Base-by-base conservation (phyloP, 2,329 filamentous ascomycete genomes). In the Domatiomyces catenatus region DNA sequence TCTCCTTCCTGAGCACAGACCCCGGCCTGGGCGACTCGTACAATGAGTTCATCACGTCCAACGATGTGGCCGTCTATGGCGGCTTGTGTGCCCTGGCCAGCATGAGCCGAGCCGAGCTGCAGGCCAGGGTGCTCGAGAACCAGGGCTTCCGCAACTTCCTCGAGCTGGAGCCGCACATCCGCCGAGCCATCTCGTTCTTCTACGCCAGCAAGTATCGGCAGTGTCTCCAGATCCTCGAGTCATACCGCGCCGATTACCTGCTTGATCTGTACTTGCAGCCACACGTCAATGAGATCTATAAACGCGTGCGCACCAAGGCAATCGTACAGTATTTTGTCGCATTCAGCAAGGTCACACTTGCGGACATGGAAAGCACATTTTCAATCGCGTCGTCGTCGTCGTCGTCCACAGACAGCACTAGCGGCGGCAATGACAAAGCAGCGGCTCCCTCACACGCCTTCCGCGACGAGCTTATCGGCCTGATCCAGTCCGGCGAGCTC, bases 271-370 rank as follows among this genome's bases (percentile, higher is more conserved):
- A 94, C 64, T 76, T 98, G 5, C 81, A 85, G 52, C 78, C 75
- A 54, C 85, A 94, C 57, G 72, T 95, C 17, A 63, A 75, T 39
- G 68, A 71, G 1, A 72, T 98, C 18, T 92, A 89, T 68, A 71
- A 75, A 8, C 71, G 73, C 46, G 88, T 98, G 58, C 80, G 92
- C 52, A 84, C 77, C 61, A 95, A 95, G 70, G 90, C 89, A 61
- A 95, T 98, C 52, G 79, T 89, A 20, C 86, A 94, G 62, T 96
- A 95, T 68, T 84, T 94, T 60, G 75, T 86, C 20, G 89, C 92
- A 0, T 98, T 94, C 66, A 93, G 84, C 43, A 83, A 82, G 57
- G 87, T 95, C 54, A 89, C 84, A 0, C 72, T 96, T 3, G 75
- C 82, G 18, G 87, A 80, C 54, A 79, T 98, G 72, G 80, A 84